phyloP scores from a whole-genome alignment of 441 rosid genomes.

The Populus tomentosa region DNA sequence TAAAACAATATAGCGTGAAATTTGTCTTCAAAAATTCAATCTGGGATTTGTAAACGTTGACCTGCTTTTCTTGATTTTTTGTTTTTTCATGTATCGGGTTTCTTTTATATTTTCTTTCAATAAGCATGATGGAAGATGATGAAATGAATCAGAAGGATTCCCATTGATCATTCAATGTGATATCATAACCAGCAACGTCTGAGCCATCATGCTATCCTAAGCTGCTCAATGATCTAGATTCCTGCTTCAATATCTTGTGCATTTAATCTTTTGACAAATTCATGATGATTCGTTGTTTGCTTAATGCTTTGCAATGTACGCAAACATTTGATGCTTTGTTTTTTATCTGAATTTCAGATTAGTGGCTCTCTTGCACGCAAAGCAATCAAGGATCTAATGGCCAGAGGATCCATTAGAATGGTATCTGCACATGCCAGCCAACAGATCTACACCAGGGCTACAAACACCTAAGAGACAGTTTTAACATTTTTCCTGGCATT shows the following conservation, averaged over 20 bases:
- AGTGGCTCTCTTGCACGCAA: constrained; percentile 61
- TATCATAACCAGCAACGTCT: constrained; percentile 10
- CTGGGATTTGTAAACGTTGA: neutral
- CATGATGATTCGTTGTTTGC: neutral
- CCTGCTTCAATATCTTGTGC: neutral
- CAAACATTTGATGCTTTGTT: neutral
- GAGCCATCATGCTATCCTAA: neutral
- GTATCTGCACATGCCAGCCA: constrained; percentile 63
- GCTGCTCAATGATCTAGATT: neutral
- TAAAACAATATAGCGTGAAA: too few relatives aligned
- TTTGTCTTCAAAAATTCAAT: neutral
- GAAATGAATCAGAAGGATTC: constrained; percentile 18
- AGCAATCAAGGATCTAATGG: constrained; percentile 62
- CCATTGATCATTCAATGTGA: constrained; percentile 11
- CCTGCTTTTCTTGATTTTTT: neutral
- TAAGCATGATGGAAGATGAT: constrained; percentile 5
- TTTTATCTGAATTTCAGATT: constrained; percentile 28
- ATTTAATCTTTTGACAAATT: neutral
- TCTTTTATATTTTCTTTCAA: neutral
- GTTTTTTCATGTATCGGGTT: too few relatives aligned
- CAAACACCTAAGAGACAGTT: constrained; percentile 18
- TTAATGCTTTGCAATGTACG: neutral
- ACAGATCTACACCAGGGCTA: constrained; percentile 54
- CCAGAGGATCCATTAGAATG: constrained; percentile 62
- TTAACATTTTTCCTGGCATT: neutral